These are phyloP conservation scores for Rubia balearica DNA, from an alignment of 305 asterid genomes.

Conservation along the genomic window DNA sequence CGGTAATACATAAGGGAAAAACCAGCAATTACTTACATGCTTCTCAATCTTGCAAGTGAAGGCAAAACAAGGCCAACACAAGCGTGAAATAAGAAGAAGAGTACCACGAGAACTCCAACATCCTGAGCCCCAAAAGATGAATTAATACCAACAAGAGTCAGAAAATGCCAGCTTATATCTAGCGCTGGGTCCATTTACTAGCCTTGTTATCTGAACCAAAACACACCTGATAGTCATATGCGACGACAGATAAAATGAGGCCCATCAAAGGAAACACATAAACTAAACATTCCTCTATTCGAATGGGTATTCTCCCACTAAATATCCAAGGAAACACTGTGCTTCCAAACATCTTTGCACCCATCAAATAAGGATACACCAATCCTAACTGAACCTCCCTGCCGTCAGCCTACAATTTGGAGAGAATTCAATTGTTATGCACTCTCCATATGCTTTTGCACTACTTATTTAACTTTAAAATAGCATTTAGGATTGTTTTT, in stretches of 20 bases:
- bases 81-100: slow-evolving; percentile 69
- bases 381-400: slow-evolving; percentile 69
- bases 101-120: slow-evolving; percentile 52
- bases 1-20: background rate
- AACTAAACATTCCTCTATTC: slow-evolving; percentile 61
- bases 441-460: background rate
- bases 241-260: slow-evolving; percentile 45
- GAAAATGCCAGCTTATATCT: background rate
- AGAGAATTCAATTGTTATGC: slow-evolving; percentile 16
- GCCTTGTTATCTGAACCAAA: background rate
- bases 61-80: slow-evolving; percentile 72
- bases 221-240: slow-evolving; percentile 86
- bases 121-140: slow-evolving; percentile 43
- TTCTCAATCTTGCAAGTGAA: slow-evolving; percentile 84
- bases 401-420: slow-evolving; percentile 76
- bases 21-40: slow-evolving; percentile 43
- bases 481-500: background rate
- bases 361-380: slow-evolving; percentile 81
- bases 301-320: slow-evolving; percentile 46
- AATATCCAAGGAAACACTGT: slow-evolving; percentile 74
- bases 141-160: slow-evolving; percentile 17
- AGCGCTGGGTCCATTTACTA: background rate
- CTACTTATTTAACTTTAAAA: background rate
- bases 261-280: slow-evolving; percentile 59
- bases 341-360: slow-evolving; percentile 92